Evolutionary conservation across 495 filamentous ascomycete genomes (phyloP), one percentile per base, ranked within the genome.

Genomic region (Penicillium herquei): DNA sequence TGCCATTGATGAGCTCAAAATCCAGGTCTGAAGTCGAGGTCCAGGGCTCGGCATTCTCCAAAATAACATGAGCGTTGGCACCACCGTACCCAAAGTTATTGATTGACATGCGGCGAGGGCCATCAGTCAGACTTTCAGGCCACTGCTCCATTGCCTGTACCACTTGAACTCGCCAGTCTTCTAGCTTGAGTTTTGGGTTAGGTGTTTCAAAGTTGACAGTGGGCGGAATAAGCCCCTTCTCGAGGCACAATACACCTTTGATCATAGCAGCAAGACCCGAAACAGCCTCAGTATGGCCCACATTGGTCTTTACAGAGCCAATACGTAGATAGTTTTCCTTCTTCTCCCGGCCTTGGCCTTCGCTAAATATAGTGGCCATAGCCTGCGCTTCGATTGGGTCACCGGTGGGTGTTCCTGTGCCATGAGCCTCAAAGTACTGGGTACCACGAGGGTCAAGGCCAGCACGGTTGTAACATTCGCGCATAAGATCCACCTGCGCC

Each of bases 11-110:
- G 17, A 11, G 34, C 9, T 11, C 9, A 17, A 39, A 12, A 32
- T 26, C n/a, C n/a, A n/a, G n/a, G n/a, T n/a, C n/a, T n/a, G n/a
- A n/a, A n/a, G n/a, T n/a, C n/a, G n/a, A n/a, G n/a, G n/a, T n/a
- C n/a, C n/a, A n/a, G n/a, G n/a, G n/a, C 16, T 48, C 17, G 12
- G 5, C 62, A 65, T 6, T 47, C 51, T 14, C 87, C 83, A 1
- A 87, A 33, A 88, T 82, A n/a, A 68, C 78, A 52, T 87, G 84
- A 1, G 81, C 76, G 58, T 87, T 88, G 13, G 78, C 74, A 21
- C 85, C 84, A n/a, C 84, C 85, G 55, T 82, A 86, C 0, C 85
- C 84, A 49, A 85, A 87, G 0, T 71, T 80, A 31, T 41, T 16
- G 0, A 35, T 7, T 7, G 18, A 26, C 3, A 49, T 42, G 48